A percentile compares a stretch with the other conserved stretches of the same genome.
Conservation (phyloP, 164 flowering plant species). For the Aristolochia contorta region DNA sequence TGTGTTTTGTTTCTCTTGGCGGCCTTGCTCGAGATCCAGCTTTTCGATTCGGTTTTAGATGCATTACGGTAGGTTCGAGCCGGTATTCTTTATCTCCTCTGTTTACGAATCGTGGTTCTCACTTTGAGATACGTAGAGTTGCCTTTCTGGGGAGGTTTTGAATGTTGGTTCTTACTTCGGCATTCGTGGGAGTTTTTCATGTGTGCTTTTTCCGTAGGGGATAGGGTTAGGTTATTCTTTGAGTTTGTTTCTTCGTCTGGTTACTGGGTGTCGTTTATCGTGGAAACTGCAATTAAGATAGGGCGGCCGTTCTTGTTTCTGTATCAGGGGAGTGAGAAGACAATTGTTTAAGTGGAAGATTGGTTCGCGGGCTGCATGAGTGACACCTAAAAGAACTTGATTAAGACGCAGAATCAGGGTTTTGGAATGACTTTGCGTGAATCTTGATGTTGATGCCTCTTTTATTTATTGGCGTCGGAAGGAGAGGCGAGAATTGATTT, state of each 20-base stretch:
- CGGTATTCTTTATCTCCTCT: neutral
- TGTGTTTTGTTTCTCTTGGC: neutral
- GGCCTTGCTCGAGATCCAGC: slow-evolving; percentile 1
- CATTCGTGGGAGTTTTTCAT: neutral
- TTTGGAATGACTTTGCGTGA: neutral
- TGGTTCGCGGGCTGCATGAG: too few relatives aligned
- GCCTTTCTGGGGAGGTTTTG: neutral
- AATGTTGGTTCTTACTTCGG: neutral
- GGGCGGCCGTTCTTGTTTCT: too few relatives aligned
- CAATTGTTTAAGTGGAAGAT: too few relatives aligned
- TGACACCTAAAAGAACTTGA: too few relatives aligned
- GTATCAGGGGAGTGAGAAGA: too few relatives aligned
- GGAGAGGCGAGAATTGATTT: neutral
- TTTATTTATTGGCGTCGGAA: neutral
- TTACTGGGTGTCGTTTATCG: neutral
- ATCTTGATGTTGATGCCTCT: neutral
- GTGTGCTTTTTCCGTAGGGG: neutral
- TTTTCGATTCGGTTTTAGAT: slow-evolving; percentile 1
- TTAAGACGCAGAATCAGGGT: neutral
- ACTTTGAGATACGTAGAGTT: neutral
- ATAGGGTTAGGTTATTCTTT: neutral
- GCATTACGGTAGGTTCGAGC: slow-evolving; percentile 4
- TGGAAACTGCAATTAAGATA: neutral
- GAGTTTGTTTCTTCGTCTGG: neutral
- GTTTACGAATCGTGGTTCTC: neutral